Evolutionary conservation across 495 filamentous ascomycete species (phyloP).

Genomic region (Penicillium simplicissimum): DNA sequence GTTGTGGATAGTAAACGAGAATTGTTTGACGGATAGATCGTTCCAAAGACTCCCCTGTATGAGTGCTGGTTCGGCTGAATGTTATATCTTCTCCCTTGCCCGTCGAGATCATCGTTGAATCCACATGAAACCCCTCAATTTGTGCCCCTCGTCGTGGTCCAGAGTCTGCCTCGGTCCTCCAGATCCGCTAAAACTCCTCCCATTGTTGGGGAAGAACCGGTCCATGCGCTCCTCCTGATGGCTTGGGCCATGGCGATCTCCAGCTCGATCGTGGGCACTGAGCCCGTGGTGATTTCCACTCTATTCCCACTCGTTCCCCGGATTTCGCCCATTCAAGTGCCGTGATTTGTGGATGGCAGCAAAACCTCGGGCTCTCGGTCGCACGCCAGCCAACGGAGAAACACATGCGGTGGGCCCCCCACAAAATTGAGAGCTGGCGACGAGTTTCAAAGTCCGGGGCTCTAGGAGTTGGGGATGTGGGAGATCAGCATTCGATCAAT

Average conservation of each 20-base stretch:
- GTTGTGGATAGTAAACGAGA: neutral
- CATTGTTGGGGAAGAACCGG: conserved; percentile 6
- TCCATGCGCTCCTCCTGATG: conserved; percentile 9
- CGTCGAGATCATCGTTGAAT: conserved; percentile 20
- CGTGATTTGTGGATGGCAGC: neutral
- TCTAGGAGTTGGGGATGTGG: neutral
- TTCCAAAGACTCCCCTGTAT: neutral
- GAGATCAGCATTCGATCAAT: neutral
- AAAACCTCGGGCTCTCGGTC: conserved; percentile 21
- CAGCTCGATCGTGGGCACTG: conserved; percentile 14
- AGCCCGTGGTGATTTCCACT: conserved; percentile 7
- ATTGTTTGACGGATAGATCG: neutral
- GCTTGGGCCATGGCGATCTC: conserved; percentile 12
- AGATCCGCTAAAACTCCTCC: neutral
- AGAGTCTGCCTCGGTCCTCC: conserved; percentile 28
- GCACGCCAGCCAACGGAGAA: conserved; percentile 2
- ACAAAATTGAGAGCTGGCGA: neutral
- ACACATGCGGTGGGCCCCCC: conserved; percentile 9
- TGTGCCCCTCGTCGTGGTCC: neutral
- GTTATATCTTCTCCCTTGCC: conserved; percentile 4
- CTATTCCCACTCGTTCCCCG: conserved; percentile 16
- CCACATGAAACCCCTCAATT: conserved; percentile 33
- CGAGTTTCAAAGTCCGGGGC: neutral
- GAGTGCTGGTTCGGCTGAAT: neutral
- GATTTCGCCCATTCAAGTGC: conserved; percentile 11